Evolutionary conservation across 1,284 basidiomycete genomes (phyloP).

Genomic region (Cryptococcus amylolentus): DNA sequence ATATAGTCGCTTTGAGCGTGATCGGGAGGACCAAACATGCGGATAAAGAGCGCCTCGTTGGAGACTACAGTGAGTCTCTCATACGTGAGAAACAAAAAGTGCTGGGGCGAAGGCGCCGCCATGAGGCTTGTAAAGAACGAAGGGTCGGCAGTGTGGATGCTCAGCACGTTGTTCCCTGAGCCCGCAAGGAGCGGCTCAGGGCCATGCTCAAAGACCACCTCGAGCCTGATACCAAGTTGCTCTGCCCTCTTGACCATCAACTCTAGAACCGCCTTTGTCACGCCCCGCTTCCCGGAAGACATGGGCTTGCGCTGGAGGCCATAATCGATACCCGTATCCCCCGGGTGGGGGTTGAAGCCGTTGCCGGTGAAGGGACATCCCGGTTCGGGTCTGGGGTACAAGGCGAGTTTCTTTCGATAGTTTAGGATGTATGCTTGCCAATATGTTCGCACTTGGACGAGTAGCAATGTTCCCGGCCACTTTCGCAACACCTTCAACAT

Average conservation of each 20-base stretch:
- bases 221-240: conserved; percentile 47
- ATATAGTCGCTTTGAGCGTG: neutral
- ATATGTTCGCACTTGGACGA: conserved; percentile 63
- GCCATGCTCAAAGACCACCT: conserved; percentile 31
- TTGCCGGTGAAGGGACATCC: conserved; percentile 34
- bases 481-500: conserved; percentile 54
- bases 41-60: conserved; percentile 45
- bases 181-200: neutral
- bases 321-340: conserved; percentile 10
- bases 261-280: conserved; percentile 42
- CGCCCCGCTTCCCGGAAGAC: conserved; percentile 51
- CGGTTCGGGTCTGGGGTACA: conserved; percentile 66
- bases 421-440: conserved; percentile 66
- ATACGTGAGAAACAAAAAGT: conserved; percentile 50
- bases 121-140: conserved; percentile 58
- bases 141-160: conserved; percentile 57
- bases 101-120: conserved; percentile 51
- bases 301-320: conserved; percentile 48
- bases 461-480: conserved; percentile 60
- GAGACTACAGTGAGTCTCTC: conserved; percentile 46
- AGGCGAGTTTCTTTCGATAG: conserved; percentile 60
- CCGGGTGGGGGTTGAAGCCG: conserved; percentile 19
- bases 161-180: conserved; percentile 29
- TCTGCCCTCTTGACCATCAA: conserved; percentile 49
- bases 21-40: conserved; percentile 46